These are phyloP conservation scores for Thozetella sp. DNA, from an alignment of 495 filamentous ascomycete genomes.

Conservation along the genomic window DNA sequence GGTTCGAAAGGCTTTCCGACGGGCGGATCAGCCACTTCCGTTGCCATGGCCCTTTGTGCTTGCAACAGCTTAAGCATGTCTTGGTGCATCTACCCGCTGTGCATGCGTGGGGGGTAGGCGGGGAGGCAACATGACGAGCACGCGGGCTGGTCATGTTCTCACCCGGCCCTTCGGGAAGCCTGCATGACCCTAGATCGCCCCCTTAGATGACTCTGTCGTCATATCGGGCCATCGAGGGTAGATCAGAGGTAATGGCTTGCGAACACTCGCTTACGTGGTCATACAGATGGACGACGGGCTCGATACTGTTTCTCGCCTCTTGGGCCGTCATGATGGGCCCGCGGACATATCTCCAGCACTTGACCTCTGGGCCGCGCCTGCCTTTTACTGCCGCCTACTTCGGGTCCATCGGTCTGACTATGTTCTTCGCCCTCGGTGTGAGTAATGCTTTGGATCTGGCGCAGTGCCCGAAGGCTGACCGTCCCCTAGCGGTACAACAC, in stretches of 20 bases:
- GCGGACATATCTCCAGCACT: conserved; percentile 75
- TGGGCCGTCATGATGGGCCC: conserved; percentile 96
- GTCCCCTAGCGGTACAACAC: conserved; percentile 70
- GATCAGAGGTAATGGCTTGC: not conserved
- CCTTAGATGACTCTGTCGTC: conserved; percentile 1
- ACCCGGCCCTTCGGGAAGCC: conserved; percentile 11
- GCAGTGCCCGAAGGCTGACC: conserved; percentile 16
- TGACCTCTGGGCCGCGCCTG: conserved; percentile 80
- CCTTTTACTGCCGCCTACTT: conserved; percentile 98
- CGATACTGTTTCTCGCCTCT: conserved; percentile 85
- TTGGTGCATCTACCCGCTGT: conserved; percentile 26
- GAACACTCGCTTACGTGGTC: conserved; percentile 10
- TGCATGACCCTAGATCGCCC: conserved; percentile 9
- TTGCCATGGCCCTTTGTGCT: conserved; percentile 1
- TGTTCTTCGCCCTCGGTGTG: conserved; percentile 92
- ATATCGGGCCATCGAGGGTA: conserved; percentile 3
- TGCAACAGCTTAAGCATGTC: conserved; percentile 4
- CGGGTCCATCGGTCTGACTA: conserved; percentile 85
- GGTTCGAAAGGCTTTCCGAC: conserved; percentile 4
- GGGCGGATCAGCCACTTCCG: conserved; percentile 2
- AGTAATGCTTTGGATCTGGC: conserved; percentile 39
- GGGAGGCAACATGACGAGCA: conserved; percentile 12
- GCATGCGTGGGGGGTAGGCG: conserved; percentile 11
- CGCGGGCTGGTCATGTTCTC: not conserved
- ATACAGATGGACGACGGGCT: conserved; percentile 90